Evolutionary conservation across 768 basidiomycete genomes (phyloP), one percentile per base, ranked within the genome.

Genomic region (Amanita phalloides): DNA sequence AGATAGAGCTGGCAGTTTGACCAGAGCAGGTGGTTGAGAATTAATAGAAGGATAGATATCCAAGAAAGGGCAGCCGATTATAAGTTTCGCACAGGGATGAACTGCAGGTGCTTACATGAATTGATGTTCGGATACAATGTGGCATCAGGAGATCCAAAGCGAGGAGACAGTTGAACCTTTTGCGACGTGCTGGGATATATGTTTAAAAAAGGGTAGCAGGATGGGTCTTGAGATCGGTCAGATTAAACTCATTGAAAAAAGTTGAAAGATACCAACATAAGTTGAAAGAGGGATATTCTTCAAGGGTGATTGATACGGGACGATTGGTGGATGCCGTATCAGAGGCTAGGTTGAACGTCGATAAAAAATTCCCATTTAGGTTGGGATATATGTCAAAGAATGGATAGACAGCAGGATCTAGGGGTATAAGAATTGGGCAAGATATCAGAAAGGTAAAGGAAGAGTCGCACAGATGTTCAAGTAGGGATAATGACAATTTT

Each of bases 181-280:
- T 44, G 56, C 17, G 48, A 51, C 35, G 52, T 35, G 8, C 56
- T 37, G 32, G 73, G 73, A 60, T 76, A 76, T 21, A 74, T 57
- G 48, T 69, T 60, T 35, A 75, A 62, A 58, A 69, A 53, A 26
- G 76, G 74, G 57, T 76, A 77, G 30, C 62, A 55, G 14, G 64
- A 51, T 6, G 64, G 52, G 49, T 65, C 62, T 61, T 39, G 6
- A 35, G 21, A 20, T 30, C 2, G 26, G 9, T 49, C n/a, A 49
- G 28, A 21, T 35, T 9, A 39, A 36, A 36, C 4, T 6, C 25
- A n/a, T 32, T 35, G 13, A 11, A 38, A 21, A 30, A 32, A 20
- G 6, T 30, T 25, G 5, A 45, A 45, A 20, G 9, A 26, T 13
- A 56, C 64, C 51, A 45, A 66, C 66, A 70, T 21, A 70, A 43